Evolutionary conservation across 2,329 filamentous ascomycete species (phyloP).

Genomic region (Pseudocercospora ulei): DNA sequence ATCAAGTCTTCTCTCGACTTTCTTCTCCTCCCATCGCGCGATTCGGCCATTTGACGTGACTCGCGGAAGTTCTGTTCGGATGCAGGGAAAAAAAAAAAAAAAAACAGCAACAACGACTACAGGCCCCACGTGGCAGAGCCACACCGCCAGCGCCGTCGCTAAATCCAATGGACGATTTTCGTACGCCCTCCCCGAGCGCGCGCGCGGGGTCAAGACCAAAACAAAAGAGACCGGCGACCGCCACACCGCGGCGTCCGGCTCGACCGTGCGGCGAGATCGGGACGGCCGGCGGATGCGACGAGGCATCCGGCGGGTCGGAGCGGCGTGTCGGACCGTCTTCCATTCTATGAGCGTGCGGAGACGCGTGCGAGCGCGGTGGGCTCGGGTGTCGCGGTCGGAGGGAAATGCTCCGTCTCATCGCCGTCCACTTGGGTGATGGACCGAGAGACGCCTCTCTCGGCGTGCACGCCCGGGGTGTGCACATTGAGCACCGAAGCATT

Average conservation of each 20-base stretch:
- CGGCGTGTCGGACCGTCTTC: background rate
- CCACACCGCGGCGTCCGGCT: background rate
- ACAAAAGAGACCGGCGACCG: background rate
- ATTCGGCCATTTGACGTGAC: too few relatives aligned
- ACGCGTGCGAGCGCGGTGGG: background rate
- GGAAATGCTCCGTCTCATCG: background rate
- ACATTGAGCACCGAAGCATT: background rate
- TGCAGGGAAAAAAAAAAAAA: too few relatives aligned
- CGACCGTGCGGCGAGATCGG: too few relatives aligned
- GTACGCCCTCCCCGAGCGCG: too few relatives aligned
- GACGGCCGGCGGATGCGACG: background rate
- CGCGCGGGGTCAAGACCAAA: too few relatives aligned
- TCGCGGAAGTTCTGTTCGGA: too few relatives aligned
- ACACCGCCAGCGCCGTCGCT: slow-evolving; percentile 18
- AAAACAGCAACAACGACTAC: too few relatives aligned
- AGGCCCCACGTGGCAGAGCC: too few relatives aligned
- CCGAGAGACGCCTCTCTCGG: background rate
- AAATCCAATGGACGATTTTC: slow-evolving; percentile 12
- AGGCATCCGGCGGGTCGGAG: too few relatives aligned
- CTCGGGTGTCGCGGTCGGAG: background rate
- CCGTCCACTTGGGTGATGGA: background rate
- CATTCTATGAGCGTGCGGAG: background rate
- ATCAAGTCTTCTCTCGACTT: too few relatives aligned
- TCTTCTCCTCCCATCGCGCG: too few relatives aligned
- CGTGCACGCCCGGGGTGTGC: background rate